Percentiles rank a stretch among this genome's conserved stretches.
phyloP scores from a whole-genome alignment of 768 basidiomycete genomes.

The Boletus rex-veris region DNA sequence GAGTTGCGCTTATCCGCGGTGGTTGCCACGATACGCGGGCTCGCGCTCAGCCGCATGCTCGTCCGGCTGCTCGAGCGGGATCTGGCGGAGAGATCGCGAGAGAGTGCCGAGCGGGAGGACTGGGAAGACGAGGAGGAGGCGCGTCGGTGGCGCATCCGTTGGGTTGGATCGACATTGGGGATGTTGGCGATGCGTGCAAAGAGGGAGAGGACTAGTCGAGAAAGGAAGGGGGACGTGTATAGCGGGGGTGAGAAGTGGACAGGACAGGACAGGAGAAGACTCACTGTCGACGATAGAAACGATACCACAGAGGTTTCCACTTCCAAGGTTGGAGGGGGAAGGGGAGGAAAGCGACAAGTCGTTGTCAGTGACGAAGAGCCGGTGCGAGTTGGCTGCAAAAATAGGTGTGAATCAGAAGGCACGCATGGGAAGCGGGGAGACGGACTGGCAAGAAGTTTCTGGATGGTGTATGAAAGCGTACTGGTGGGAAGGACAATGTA shows the following conservation, averaged over 20 bases:
- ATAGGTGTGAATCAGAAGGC: constrained; percentile 1
- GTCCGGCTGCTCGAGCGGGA: constrained; percentile 45
- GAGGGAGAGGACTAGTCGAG: constrained; percentile 60
- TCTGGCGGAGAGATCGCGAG: constrained; percentile 32
- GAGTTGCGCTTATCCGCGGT: constrained; percentile 30
- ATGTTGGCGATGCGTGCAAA: constrained; percentile 76
- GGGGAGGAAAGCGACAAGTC: constrained; percentile 54
- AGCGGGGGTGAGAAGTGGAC: background rate
- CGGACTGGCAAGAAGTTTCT: constrained; percentile 82
- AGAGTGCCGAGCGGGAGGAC: constrained; percentile 41
- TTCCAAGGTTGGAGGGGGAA: constrained; percentile 34
- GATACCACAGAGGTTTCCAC: constrained; percentile 60
- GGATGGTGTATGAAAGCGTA: constrained; percentile 64
- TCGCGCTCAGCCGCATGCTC: constrained; percentile 32
- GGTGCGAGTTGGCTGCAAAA: constrained; percentile 67
- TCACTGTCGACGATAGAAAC: constrained; percentile 80
- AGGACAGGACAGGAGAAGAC: constrained; percentile 19
- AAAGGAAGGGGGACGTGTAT: background rate
- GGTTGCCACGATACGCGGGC: constrained; percentile 32
- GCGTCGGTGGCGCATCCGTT: constrained; percentile 75
- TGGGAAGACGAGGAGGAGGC: constrained; percentile 70
- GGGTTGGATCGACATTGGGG: constrained; percentile 69
- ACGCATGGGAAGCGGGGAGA: constrained; percentile 6
- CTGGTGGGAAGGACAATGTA: constrained; percentile 70
- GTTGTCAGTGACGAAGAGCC: constrained; percentile 67